Evolutionary conservation across 2,329 filamentous ascomycete genomes (phyloP).

Genomic region (Fusarium poae): DNA sequence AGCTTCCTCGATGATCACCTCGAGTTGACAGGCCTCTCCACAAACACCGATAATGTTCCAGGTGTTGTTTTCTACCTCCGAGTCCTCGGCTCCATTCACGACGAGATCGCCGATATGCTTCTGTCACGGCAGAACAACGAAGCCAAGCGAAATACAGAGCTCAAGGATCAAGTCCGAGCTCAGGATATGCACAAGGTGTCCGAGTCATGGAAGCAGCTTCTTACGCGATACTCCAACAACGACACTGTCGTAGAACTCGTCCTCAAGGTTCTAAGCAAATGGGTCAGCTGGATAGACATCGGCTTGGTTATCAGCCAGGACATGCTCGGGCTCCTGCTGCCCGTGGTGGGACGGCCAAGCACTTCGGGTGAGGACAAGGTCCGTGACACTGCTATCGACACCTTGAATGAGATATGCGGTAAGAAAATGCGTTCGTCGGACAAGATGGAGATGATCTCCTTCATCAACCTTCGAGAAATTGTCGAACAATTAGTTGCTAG

Average conservation of each 20-base stretch:
- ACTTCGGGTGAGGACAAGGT: conserved; percentile 78
- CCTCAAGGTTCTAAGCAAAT: conserved; percentile 91
- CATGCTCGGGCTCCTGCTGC: conserved; percentile 86
- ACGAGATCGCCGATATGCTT: conserved; percentile 95
- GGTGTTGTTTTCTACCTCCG: conserved; percentile 91
- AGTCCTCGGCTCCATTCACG: conserved; percentile 89
- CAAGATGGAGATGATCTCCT: conserved; percentile 93
- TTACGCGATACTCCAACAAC: conserved; percentile 80
- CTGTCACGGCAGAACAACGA: conserved; percentile 83
- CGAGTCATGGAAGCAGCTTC: conserved; percentile 89
- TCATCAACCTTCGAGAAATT: conserved; percentile 88
- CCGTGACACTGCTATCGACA: conserved; percentile 91
- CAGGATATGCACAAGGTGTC: conserved; percentile 92
- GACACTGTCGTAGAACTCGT: conserved; percentile 86
- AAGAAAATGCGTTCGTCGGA: conserved; percentile 98
- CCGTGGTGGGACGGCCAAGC: conserved; percentile 83
- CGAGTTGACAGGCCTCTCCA: conserved; percentile 74
- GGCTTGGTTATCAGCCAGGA: conserved; percentile 90
- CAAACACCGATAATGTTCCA: conserved; percentile 75
- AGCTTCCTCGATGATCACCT: conserved; percentile 93
- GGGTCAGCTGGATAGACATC: conserved; percentile 99
- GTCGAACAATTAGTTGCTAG: conserved; percentile 88
- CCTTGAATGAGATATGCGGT: conserved; percentile 93
- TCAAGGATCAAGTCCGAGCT: conserved; percentile 90
- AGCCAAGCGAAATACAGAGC: conserved; percentile 84